Percentiles rank a stretch among this genome's conserved stretches.
phyloP scores from a whole-genome alignment of 2,329 filamentous ascomycete species.

The Setomelanomma holmii region DNA sequence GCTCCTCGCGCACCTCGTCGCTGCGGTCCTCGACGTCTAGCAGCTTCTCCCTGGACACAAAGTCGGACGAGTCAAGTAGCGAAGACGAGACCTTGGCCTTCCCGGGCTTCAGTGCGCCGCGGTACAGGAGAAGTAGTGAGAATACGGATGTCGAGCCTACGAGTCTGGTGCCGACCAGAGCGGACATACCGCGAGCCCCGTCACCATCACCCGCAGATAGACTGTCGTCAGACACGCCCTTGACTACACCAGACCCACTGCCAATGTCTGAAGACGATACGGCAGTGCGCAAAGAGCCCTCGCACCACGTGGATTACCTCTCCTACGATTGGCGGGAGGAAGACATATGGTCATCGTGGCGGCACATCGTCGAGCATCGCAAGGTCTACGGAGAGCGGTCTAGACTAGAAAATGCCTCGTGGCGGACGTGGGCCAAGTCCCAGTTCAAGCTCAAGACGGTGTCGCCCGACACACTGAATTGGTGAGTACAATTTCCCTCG shows the following conservation, averaged over 20 bases:
- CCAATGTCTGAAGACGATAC: slow-evolving; percentile 77
- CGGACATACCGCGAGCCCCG: slow-evolving; percentile 51
- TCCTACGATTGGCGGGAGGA: slow-evolving; percentile 94
- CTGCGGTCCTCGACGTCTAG: slow-evolving; percentile 69
- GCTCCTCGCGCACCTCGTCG: slow-evolving; percentile 57
- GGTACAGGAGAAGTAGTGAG: slow-evolving; percentile 19
- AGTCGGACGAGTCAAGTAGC: slow-evolving; percentile 55
- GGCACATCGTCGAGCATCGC: slow-evolving; percentile 83
- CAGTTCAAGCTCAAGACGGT: slow-evolving; percentile 88
- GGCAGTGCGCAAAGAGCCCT: slow-evolving; percentile 75
- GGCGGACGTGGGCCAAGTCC: slow-evolving; percentile 94
- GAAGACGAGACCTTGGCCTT: slow-evolving; percentile 55
- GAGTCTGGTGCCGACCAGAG: slow-evolving; percentile 43
- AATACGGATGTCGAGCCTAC: slow-evolving; percentile 39
- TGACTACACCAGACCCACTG: slow-evolving; percentile 64
- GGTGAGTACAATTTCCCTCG: slow-evolving; percentile 64
- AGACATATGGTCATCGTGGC: slow-evolving; percentile 97
- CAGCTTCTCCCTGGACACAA: slow-evolving; percentile 67
- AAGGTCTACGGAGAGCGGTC: slow-evolving; percentile 81
- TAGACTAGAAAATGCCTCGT: slow-evolving; percentile 92
- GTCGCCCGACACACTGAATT: slow-evolving; percentile 90
- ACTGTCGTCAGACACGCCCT: slow-evolving; percentile 47
- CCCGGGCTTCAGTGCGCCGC: slow-evolving; percentile 48
- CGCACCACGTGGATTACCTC: slow-evolving; percentile 92
- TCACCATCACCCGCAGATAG: slow-evolving; percentile 62